Conservation (phyloP, 441 rosid species). For the Pelargonium fulgidum region DNA sequence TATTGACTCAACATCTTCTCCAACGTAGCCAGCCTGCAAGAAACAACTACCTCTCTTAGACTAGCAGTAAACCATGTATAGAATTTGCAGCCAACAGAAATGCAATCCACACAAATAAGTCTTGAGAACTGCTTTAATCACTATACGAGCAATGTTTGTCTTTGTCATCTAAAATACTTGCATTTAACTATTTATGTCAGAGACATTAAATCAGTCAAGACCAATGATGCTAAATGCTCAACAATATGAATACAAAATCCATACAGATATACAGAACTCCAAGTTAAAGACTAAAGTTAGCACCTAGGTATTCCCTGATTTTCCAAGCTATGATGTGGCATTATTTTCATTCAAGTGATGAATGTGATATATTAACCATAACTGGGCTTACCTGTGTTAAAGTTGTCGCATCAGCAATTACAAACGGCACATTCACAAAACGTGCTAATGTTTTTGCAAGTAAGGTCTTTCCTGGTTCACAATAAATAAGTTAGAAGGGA, state of each 20-base stretch:
- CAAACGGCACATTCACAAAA: slow-evolving; percentile 90
- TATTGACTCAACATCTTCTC: slow-evolving; percentile 96
- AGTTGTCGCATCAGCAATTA: slow-evolving; percentile 93
- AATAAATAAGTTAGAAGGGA: slow-evolving; percentile 29
- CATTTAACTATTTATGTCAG: neutral
- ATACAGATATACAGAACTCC: neutral
- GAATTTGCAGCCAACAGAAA: neutral
- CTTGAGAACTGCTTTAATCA: neutral
- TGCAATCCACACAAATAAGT: neutral
- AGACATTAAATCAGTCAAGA: neutral
- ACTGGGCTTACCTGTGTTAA: slow-evolving; percentile 65
- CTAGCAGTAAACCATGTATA: neutral
- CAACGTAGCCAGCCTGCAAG: slow-evolving; percentile 90
- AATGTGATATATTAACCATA: slow-evolving; percentile 8
- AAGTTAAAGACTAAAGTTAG: neutral
- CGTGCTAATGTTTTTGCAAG: slow-evolving; percentile 92
- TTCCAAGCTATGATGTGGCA: neutral
- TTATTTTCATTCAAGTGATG: neutral
- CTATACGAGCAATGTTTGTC: neutral
- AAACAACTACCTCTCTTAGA: slow-evolving; percentile 14
- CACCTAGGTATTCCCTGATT: neutral
- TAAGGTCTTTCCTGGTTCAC: slow-evolving; percentile 77
- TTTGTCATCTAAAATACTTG: neutral
- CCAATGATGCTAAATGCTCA: neutral
- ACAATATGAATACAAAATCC: neutral